Evolutionary conservation across 2,329 filamentous ascomycete genomes (phyloP).

Genomic region (Elsinoe australis): DNA sequence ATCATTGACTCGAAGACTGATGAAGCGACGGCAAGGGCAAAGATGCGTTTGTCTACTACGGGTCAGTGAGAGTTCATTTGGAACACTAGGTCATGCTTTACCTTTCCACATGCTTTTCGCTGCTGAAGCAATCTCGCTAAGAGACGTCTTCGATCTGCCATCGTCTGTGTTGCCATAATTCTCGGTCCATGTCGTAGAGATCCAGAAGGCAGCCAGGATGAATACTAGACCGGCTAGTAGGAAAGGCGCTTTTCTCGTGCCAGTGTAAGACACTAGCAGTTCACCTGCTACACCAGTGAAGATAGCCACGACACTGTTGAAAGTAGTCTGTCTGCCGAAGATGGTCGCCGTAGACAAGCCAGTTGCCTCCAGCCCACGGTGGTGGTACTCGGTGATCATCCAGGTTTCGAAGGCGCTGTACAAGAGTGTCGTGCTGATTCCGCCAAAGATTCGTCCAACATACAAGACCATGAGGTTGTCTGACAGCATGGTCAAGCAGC

Average conservation of each 20-base stretch:
- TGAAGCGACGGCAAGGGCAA: conserved; percentile 46
- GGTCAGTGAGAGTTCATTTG: no score
- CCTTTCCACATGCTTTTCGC: conserved; percentile 25
- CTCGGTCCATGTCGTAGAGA: conserved; percentile 41
- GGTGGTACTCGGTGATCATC: conserved; percentile 53
- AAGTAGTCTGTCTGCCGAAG: conserved; percentile 46
- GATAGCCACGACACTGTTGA: conserved; percentile 52
- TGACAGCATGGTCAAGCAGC: conserved; percentile 47
- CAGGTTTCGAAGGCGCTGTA: conserved; percentile 56
- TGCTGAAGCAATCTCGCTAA: conserved; percentile 2
- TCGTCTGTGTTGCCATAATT: conserved; percentile 28
- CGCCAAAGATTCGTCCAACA: conserved; percentile 47
- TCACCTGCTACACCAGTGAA: conserved; percentile 47
- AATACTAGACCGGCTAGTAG: conserved; percentile 42
- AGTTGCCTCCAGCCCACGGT: conserved; percentile 37
- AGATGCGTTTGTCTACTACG: conserved; percentile 44
- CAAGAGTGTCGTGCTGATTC: conserved; percentile 49
- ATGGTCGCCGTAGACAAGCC: conserved; percentile 43
- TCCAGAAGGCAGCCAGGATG: conserved; percentile 38
- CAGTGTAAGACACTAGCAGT: conserved; percentile 41
- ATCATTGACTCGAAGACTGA: conserved; percentile 55
- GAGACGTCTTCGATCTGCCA: conserved; percentile 1
- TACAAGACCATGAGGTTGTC: conserved; percentile 43
- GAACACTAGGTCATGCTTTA: no score
- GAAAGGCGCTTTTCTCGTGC: conserved; percentile 47